Base-by-base conservation (phyloP, 2,329 filamentous ascomycete species). In the Tolypocladium capitatum region DNA sequence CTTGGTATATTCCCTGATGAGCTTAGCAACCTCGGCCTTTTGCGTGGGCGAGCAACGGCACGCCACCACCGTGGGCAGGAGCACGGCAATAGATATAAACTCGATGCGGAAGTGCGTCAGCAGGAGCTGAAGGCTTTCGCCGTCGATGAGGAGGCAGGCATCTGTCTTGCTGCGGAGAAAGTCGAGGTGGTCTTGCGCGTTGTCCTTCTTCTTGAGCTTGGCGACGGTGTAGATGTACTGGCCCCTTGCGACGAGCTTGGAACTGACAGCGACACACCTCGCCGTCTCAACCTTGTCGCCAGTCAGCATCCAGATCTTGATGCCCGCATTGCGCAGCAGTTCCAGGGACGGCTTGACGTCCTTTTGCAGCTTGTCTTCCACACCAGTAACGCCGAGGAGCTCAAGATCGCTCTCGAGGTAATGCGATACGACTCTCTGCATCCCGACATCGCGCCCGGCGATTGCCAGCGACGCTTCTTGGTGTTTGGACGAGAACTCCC, bases 271-370 rank as follows among this genome's bases (percentile, higher is more conserved):
- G 13, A 98, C 91, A 65, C 92, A 98, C 33, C 92, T 83, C 16
- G 92, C 92, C 14, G 92, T 98, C 68, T 98, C 92, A 3, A 98
- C 87, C 67, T 98, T 98, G 73, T 98, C 92, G 43, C 92, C 92
- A 0, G 92, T 98, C 62, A 98, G 73, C 92, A 98, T 98, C 92
- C 92, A 98, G 45, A 98, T 97, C 66, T 97, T 97, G 68, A 98
- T 92, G 27, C 92, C 92, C 0, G 92, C 92, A 58, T 98, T 98
- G 55, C 92, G 86, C 46, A 98, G 77, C 5, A 98, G 78, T 65
- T 98, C 94, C 6, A 98, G 74, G 0, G 89, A 95, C 1, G 91
- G 86, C 64, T 97, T 98, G 60, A 98, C 92, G 59, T 97, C 89
- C 53, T 83, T 83, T 63, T 98, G 92, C 13, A 98, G 77, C 62